phyloP scores from a whole-genome alignment of 2,329 filamentous ascomycete genomes.

The Sclerotinia sclerotiorum region DNA sequence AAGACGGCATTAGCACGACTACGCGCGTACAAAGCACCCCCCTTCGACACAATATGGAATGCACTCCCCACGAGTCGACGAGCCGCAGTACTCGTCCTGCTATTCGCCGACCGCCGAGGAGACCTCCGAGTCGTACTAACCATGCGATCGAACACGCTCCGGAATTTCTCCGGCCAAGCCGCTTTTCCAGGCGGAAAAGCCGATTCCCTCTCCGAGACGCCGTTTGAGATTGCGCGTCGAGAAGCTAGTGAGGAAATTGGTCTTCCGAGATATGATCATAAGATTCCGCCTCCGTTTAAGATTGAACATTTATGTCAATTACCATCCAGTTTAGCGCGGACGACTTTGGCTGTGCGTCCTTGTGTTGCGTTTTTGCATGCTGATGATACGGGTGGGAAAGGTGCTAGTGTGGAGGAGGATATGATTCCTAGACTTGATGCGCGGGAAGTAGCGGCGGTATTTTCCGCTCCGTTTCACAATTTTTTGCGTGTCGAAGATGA shows the following conservation, averaged over 20 bases:
- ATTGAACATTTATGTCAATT: slow-evolving; percentile 87
- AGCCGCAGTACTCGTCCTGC: slow-evolving; percentile 82
- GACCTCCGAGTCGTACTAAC: slow-evolving; percentile 73
- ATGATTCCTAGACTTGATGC: slow-evolving; percentile 82
- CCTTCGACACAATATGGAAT: slow-evolving; percentile 61
- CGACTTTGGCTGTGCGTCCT: slow-evolving; percentile 70
- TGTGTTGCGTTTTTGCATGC: slow-evolving; percentile 77
- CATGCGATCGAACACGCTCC: slow-evolving; percentile 62
- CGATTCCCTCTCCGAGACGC: slow-evolving; percentile 57
- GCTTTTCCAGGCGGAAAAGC: slow-evolving; percentile 81
- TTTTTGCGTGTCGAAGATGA: slow-evolving; percentile 68
- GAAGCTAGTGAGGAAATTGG: slow-evolving; percentile 95
- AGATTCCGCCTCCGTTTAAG: slow-evolving; percentile 72
- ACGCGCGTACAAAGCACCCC: slow-evolving; percentile 59
- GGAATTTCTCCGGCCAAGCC: slow-evolving; percentile 78
- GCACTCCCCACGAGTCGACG: slow-evolving; percentile 62
- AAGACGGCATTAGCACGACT: slow-evolving; percentile 53
- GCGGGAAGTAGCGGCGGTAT: slow-evolving; percentile 89
- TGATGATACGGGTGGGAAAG: slow-evolving; percentile 45
- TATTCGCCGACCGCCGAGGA: slow-evolving; percentile 81
- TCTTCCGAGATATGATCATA: slow-evolving; percentile 67
- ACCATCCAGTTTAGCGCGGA: slow-evolving; percentile 72
- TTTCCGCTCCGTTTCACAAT: slow-evolving; percentile 83
- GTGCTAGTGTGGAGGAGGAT: slow-evolving; percentile 61
- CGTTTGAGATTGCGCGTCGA: slow-evolving; percentile 78